Percentiles rank a stretch among this genome's conserved stretches.
These are phyloP conservation scores for Arthrocladium fulminans DNA, from an alignment of 2,329 filamentous ascomycete species.

Conservation along the genomic window DNA sequence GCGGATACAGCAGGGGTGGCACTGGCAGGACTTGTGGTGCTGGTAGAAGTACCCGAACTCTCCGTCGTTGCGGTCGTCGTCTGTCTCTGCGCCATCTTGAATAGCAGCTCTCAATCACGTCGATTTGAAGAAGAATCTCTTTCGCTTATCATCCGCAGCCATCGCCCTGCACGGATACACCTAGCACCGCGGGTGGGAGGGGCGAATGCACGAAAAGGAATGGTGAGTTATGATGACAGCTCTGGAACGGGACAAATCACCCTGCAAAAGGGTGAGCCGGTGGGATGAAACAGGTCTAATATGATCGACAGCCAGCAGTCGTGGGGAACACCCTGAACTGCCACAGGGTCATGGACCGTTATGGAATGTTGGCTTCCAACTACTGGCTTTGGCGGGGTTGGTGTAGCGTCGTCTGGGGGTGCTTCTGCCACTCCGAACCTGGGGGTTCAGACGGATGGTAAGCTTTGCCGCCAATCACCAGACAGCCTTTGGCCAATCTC, in stretches of 20 bases:
- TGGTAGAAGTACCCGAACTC: neutral
- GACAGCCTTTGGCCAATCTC: too few species aligned
- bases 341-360: too few species aligned
- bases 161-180: neutral
- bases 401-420: too few species aligned
- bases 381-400: too few species aligned
- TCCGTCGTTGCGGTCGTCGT: neutral
- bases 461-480: too few species aligned
- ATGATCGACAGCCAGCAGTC: too few species aligned
- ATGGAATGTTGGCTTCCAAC: too few species aligned
- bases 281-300: too few species aligned
- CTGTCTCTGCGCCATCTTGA: neutral
- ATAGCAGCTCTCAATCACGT: neutral
- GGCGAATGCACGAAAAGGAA: neutral
- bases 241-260: neutral
- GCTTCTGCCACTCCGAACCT: too few species aligned
- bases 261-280: neutral
- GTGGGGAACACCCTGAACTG: too few species aligned
- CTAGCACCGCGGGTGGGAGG: too few species aligned
- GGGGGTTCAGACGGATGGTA: too few species aligned
- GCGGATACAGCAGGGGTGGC: constrained; percentile 4
- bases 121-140: neutral
- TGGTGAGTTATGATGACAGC: neutral
- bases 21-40: neutral
- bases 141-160: neutral